Evolutionary conservation across 768 basidiomycete species (phyloP), one percentile per base, ranked within the genome.

Genomic region (Tricholoma flavovirens): DNA sequence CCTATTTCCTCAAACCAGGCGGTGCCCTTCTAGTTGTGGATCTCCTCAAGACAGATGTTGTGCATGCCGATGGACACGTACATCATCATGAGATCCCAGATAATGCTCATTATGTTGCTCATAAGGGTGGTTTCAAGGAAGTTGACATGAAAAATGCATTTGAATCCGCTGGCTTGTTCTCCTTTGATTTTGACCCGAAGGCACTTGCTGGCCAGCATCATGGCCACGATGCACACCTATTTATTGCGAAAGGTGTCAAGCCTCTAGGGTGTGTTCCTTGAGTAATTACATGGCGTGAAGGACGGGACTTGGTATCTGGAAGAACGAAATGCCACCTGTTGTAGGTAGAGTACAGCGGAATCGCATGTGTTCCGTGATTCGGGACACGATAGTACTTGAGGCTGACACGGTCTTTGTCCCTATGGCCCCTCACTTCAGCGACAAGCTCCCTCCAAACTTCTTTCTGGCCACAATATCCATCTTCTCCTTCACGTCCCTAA

Each of bases 391-490:
- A n/a, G n/a, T n/a, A n/a, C n/a, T n/a, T n/a, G n/a, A n/a, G n/a
- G n/a, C n/a, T n/a, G n/a, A n/a, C n/a, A n/a, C n/a, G n/a, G n/a
- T n/a, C n/a, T n/a, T n/a, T n/a, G n/a, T n/a, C n/a, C n/a, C n/a
- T n/a, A n/a, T n/a, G n/a, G n/a, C n/a, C n/a, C 24, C 24, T 79
- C 67, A 90, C 55, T 71, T 82, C 60, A 90, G 70, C 2, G 79
- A 84, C 58, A 93, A 66, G 9, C 72, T 71, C 1, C 92, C 90
- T 30, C 92, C 91, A 66, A 90, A 93, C 56, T 81, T 82, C 67
- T 78, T 80, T 58, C 79, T 76, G 5, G 82, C 79, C 19, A 84
- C 77, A n/a, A 69, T 72, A 60, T 92, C 87, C 71, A 94, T 81
- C 62, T 74, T 76, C 11, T 63, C 73, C 71, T 86, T 90, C 2